phyloP scores from a whole-genome alignment of 1,284 basidiomycete genomes.

The Fistulinella cinereoalba region DNA sequence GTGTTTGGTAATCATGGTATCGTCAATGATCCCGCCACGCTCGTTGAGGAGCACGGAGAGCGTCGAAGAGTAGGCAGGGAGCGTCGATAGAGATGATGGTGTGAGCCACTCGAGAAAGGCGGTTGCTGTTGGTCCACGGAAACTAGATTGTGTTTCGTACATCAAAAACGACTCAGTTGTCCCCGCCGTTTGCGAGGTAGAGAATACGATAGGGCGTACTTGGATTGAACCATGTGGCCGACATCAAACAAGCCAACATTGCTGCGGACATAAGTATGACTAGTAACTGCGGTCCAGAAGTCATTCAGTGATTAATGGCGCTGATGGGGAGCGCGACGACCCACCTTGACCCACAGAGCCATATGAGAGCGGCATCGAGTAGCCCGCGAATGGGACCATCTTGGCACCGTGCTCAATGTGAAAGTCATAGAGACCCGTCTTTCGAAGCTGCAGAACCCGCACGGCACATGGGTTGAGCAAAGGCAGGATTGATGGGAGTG shows the following conservation, averaged over 20 bases:
- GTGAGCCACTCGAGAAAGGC: constrained; percentile 85
- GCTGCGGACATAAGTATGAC: constrained; percentile 87
- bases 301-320: too few species aligned
- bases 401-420: constrained; percentile 85
- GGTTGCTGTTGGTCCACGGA: constrained; percentile 71
- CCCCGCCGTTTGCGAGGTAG: too few species aligned
- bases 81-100: constrained; percentile 72
- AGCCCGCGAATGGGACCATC: constrained; percentile 97
- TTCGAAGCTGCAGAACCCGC: constrained; percentile 19
- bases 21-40: constrained; percentile 93
- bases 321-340: constrained; percentile 13
- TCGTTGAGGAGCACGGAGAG: constrained; percentile 89
- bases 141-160: constrained; percentile 34
- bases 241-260: constrained; percentile 94
- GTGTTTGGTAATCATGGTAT: constrained; percentile 86
- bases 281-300: constrained; percentile 62
- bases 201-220: constrained; percentile 50
- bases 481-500: neutral
- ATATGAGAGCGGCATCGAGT: constrained; percentile 91
- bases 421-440: constrained; percentile 88
- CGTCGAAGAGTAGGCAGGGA: constrained; percentile 71
- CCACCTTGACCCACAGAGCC: constrained; percentile 79
- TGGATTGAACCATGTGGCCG: constrained; percentile 94
- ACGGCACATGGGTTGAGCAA: constrained; percentile 1
- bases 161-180: too few species aligned